Conservation (phyloP, 108 stramenopile species). For the Cyclotella distinguenda region DNA sequence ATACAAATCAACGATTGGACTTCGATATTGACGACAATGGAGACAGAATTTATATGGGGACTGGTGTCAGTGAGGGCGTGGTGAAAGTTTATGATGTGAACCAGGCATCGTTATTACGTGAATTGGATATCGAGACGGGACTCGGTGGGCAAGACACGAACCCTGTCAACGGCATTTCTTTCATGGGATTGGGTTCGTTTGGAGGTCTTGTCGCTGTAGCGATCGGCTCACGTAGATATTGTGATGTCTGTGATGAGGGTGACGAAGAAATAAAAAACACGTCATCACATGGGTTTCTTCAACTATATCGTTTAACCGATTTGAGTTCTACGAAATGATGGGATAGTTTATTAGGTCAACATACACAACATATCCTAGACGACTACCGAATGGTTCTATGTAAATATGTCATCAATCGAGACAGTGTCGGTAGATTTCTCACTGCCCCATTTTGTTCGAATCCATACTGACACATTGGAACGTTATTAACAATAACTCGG, state of each 20-base stretch:
- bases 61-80: conserved; percentile 42
- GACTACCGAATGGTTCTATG: not conserved
- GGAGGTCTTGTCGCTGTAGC: conserved; percentile 60
- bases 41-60: conserved; percentile 57
- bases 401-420: not conserved
- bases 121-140: conserved; percentile 28
- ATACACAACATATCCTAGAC: not conserved
- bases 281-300: not conserved
- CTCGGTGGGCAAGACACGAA: conserved; percentile 4
- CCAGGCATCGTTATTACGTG: conserved; percentile 18
- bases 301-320: not conserved
- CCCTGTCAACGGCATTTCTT: conserved; percentile 79
- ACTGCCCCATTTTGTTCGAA: not conserved
- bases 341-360: not conserved
- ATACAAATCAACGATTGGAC: conserved; percentile 80
- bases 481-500: too few relatives aligned
- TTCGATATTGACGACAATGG: conserved; percentile 56
- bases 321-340: not conserved
- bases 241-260: conserved; percentile 2
- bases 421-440: not conserved
- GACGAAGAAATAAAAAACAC: not conserved
- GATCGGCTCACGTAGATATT: conserved; percentile 56
- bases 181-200: conserved; percentile 15
- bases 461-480: too few relatives aligned
- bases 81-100: conserved; percentile 56